Conservation (phyloP, 2,329 filamentous ascomycete genomes). For the Ampelomyces quisqualis region DNA sequence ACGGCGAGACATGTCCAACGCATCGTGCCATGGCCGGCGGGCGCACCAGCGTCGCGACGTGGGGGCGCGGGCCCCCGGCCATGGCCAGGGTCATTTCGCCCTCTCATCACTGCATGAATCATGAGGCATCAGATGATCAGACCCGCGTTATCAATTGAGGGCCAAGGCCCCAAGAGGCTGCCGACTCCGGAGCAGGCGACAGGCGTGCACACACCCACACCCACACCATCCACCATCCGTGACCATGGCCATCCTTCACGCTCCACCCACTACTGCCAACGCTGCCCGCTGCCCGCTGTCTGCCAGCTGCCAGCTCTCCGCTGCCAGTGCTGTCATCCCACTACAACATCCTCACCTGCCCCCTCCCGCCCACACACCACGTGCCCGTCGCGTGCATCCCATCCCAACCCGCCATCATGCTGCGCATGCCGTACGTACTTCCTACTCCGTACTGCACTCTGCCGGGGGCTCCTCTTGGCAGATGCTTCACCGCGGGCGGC, state of each 20-base stretch:
- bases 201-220: constrained; percentile 24
- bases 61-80: constrained; percentile 19
- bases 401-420: constrained; percentile 8
- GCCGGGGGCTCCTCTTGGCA: constrained; percentile 20
- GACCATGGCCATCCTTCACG: no score
- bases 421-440: no score
- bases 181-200: constrained; percentile 21
- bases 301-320: constrained; percentile 26
- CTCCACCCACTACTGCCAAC: no score
- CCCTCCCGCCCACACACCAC: constrained; percentile 14
- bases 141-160: constrained; percentile 35
- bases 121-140: no score
- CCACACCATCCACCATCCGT: no score
- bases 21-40: no score
- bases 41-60: constrained; percentile 24
- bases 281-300: constrained; percentile 22
- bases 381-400: constrained; percentile 22
- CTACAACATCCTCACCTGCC: constrained; percentile 26
- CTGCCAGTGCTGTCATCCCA: constrained; percentile 24
- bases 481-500: constrained; percentile 30
- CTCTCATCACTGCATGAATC: no score
- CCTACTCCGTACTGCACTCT: constrained; percentile 15
- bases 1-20: constrained; percentile 7
- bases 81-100: constrained; percentile 37
- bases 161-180: constrained; percentile 30